Base-by-base conservation (phyloP, 2,329 filamentous ascomycete genomes). In the Scleromitrula shiraiana region DNA sequence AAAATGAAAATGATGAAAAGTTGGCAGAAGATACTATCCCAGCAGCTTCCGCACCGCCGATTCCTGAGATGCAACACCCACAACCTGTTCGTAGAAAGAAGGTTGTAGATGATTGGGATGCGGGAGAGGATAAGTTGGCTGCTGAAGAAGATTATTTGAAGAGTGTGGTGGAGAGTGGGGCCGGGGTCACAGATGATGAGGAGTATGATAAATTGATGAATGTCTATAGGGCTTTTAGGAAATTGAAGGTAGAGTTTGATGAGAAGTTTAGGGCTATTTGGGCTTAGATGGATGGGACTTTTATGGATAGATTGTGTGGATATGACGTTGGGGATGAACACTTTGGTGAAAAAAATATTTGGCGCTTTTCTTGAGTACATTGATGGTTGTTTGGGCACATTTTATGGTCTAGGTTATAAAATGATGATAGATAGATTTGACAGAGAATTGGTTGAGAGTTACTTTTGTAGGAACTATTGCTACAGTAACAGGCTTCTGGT, bases 161-260 rank as follows among this genome's bases (percentile, higher is more conserved):
- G 24, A 63, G 57, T 9, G 60, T 67, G 38, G 59, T 65, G 23
- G 62, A 15, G 56, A 63, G 66, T 7, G 65, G 66, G 20, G 53
- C 49, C 5, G 53, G 53, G 17, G 58, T 48, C 2, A 62, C 49
- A 2, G 60, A 64, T 32, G 58, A 60, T 29, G 56, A 70, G 24
- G 70, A 72, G 40, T 72, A 68, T 30, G 67, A 64, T 38, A 70
- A 68, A 29, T 59, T 84, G 60, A 57, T 71, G 53, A 73, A 75
- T 53, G 79, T 85, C 20, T 66, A 82, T 12, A 71, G 69, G 56
- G 77, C 78, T 1, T 83, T 85, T 58, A 69, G 67, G 51, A 64
- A 71, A 56, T 59, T 85, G 53, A 74, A 75, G 58, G 66, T 68
- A 23, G 76, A 78, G 49, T 85, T 84, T 62, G 75, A 82, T 53